Conservation (phyloP, 2,329 filamentous ascomycete genomes). For the Cladosporium colombiae region DNA sequence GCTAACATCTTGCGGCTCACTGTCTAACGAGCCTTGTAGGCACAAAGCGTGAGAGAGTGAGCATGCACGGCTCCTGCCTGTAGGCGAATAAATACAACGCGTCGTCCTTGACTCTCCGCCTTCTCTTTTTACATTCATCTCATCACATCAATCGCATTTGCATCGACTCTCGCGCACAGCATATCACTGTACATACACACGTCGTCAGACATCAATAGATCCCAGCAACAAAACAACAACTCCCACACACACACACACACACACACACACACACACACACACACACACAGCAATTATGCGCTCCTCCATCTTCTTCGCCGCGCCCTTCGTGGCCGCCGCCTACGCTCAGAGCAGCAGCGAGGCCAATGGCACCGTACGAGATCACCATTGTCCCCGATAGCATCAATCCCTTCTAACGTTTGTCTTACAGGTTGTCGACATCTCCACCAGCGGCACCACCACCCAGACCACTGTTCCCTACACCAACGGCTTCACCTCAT, state of each 20-base stretch:
- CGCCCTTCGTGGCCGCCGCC: constrained; percentile 46
- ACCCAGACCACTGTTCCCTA: constrained; percentile 34
- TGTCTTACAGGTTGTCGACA: constrained; percentile 20
- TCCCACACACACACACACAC: constrained; percentile 1
- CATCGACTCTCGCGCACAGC: constrained; percentile 1
- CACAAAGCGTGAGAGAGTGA: background rate
- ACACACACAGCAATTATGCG: constrained; percentile 46
- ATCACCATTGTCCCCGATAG: constrained; percentile 9
- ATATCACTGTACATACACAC: constrained; percentile 10
- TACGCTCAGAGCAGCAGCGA: constrained; percentile 39
- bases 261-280: too few species aligned
- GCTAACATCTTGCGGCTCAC: constrained; percentile 2
- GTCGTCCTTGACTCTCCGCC: constrained; percentile 3
- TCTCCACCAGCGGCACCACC: constrained; percentile 23
- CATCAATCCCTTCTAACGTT: constrained; percentile 2
- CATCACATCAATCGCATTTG: constrained; percentile 6
- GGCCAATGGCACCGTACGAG: constrained; percentile 22
- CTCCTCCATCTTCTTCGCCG: constrained; percentile 45
- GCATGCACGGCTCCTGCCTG: constrained; percentile 2
- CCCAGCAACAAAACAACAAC: constrained; percentile 1
- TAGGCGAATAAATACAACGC: constrained; percentile 10
- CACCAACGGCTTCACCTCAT: constrained; percentile 47
- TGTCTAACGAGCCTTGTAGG: constrained; percentile 5
- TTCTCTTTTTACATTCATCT: background rate
- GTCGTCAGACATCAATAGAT: background rate